Conservation (phyloP, 2,329 filamentous ascomycete species). For the Scorias spongiosa region DNA sequence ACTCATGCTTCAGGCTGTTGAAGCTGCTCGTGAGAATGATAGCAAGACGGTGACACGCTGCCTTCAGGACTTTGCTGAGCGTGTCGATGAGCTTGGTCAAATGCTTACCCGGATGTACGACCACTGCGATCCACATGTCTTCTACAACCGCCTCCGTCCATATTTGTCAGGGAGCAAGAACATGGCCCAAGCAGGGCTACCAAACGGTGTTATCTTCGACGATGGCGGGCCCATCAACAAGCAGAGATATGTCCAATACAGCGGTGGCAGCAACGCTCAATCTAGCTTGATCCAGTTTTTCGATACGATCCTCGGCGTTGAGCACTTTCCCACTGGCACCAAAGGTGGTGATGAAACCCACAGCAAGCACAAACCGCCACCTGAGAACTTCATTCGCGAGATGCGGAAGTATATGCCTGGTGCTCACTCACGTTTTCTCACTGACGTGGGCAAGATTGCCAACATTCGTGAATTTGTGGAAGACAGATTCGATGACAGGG, state of each 20-base stretch:
- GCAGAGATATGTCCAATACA: slow-evolving; percentile 62
- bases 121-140: slow-evolving; percentile 82
- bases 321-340: slow-evolving; percentile 79
- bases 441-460: slow-evolving; percentile 61
- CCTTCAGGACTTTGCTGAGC: slow-evolving; percentile 71
- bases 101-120: slow-evolving; percentile 86
- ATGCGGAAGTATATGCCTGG: slow-evolving; percentile 98
- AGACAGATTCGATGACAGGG: slow-evolving; percentile 39
- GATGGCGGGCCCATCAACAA: slow-evolving; percentile 35
- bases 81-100: slow-evolving; percentile 66
- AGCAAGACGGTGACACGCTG: slow-evolving; percentile 56
- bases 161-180: slow-evolving; percentile 95
- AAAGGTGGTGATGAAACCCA: slow-evolving; percentile 30
- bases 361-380: slow-evolving; percentile 31
- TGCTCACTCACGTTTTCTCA: slow-evolving; percentile 74
- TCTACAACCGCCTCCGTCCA: slow-evolving; percentile 91
- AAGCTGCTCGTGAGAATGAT: slow-evolving; percentile 59
- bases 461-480: slow-evolving; percentile 81
- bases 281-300: slow-evolving; percentile 97
- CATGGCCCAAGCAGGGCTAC: slow-evolving; percentile 86
- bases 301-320: slow-evolving; percentile 75
- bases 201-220: slow-evolving; percentile 76
- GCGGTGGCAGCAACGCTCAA: slow-evolving; percentile 91
- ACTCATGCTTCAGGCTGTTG: slow-evolving; percentile 76
- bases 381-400: slow-evolving; percentile 86